A percentile compares a stretch with the other conserved stretches of the same genome.
Evolutionary conservation across 148 eudicot species (phyloP).

Genomic region (Rhododendron ovatum): DNA sequence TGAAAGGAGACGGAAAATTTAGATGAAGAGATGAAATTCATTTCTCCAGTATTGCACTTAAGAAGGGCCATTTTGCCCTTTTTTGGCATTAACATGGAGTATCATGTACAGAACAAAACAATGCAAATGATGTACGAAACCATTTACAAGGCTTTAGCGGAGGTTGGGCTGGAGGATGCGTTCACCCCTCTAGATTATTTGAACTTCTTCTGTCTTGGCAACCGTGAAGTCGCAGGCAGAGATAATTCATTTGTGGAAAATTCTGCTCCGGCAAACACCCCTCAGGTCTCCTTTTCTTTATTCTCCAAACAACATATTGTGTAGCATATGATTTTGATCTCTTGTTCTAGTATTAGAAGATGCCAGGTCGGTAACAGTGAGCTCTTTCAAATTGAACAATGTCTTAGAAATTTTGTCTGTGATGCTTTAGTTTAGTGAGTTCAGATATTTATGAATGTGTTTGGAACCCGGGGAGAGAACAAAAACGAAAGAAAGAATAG

Average conservation of each 20-base stretch:
- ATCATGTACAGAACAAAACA: constrained; percentile 65
- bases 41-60: neutral
- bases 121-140: constrained; percentile 99
- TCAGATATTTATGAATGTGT: neutral
- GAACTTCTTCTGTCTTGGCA: constrained; percentile 94
- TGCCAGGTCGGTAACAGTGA: neutral
- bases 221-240: constrained; percentile 59
- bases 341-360: neutral
- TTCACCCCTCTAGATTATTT: constrained; percentile 74
- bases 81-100: neutral
- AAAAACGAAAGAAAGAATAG: neutral
- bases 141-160: constrained; percentile 74
- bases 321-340: neutral
- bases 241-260: constrained; percentile 12
- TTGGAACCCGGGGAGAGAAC: neutral
- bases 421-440: neutral
- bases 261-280: constrained; percentile 50
- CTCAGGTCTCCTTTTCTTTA: constrained; percentile 46
- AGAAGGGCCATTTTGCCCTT: neutral
- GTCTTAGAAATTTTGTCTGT: neutral
- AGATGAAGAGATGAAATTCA: neutral
- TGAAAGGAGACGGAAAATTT: neutral
- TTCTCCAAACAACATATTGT: neutral
- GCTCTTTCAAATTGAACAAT: neutral
- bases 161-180: constrained; percentile 76